Conservation (phyloP, 1,139 yeast species). For the Hyphopichia buzzinii region DNA sequence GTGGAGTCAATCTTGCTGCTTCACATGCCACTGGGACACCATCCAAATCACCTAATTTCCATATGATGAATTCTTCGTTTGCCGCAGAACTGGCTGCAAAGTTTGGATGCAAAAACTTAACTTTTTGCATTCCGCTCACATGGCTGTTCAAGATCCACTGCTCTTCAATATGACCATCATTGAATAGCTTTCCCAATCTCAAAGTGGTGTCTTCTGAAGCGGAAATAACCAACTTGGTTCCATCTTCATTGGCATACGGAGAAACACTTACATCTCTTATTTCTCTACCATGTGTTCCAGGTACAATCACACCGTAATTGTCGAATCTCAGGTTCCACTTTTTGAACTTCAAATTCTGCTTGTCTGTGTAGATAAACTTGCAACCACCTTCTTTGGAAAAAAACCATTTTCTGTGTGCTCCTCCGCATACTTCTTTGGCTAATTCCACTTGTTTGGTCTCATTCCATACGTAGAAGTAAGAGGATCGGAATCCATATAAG, state of each 20-base stretch:
- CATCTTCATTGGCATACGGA: slow-evolving; percentile 11
- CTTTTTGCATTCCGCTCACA: slow-evolving; percentile 81
- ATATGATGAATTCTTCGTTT: slow-evolving; percentile 80
- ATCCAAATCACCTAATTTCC: slow-evolving; percentile 53
- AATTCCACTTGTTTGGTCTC: slow-evolving; percentile 75
- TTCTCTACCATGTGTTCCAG: slow-evolving; percentile 91
- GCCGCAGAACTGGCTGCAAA: slow-evolving; percentile 70
- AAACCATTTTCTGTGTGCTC: slow-evolving; percentile 82
- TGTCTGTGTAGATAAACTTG: slow-evolving; percentile 55
- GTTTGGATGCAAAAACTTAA: slow-evolving; percentile 56
- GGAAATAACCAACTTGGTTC: slow-evolving; percentile 50
- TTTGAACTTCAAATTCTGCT: slow-evolving; percentile 40
- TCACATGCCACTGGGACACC: slow-evolving; percentile 44
- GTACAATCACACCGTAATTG: slow-evolving; percentile 29
- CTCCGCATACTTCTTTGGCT: slow-evolving; percentile 79
- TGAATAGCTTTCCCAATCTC: slow-evolving; percentile 48
- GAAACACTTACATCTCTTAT: slow-evolving; percentile 64
- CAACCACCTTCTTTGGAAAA: slow-evolving; percentile 7
- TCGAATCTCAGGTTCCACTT: slow-evolving; percentile 19
- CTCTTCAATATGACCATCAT: slow-evolving; percentile 40
- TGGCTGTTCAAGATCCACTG: slow-evolving; percentile 74
- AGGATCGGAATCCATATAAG: slow-evolving; percentile 80
- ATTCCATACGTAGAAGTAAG: slow-evolving; percentile 77
- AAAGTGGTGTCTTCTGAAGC: slow-evolving; percentile 91
- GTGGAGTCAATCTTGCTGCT: slow-evolving; percentile 46